phyloP scores from a whole-genome alignment of 208 protist genomes.

The Acanthamoeba healyi region DNA sequence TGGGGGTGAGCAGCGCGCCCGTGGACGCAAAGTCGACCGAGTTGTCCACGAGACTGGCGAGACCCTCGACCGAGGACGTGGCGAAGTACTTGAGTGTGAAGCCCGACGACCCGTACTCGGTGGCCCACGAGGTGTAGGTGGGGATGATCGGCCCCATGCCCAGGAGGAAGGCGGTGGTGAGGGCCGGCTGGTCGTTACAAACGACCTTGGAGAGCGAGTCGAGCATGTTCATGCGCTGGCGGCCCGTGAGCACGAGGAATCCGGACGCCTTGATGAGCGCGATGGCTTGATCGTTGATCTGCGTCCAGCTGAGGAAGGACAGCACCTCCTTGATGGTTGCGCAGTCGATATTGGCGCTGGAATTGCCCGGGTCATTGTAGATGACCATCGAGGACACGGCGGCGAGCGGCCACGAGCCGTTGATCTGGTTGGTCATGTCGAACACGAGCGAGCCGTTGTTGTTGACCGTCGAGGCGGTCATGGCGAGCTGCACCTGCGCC shows the following conservation, averaged over 20 bases:
- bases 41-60: not conserved
- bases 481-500: too few relatives aligned
- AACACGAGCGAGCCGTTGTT: not conserved
- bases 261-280: not conserved
- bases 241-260: not conserved
- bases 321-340: slow-evolving; percentile 1
- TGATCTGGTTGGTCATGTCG: not conserved
- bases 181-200: not conserved
- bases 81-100: slow-evolving; percentile 24
- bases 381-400: not conserved
- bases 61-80: not conserved
- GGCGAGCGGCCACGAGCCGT: not conserved
- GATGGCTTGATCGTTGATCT: slow-evolving; percentile 9
- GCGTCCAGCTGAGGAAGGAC: slow-evolving; percentile 14
- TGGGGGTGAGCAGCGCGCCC: not conserved
- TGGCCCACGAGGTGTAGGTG: slow-evolving; percentile 17
- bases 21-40: slow-evolving; percentile 3
- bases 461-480: not conserved
- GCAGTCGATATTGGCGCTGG: not conserved
- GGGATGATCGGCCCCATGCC: not conserved
- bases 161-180: not conserved
- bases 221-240: not conserved
- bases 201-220: not conserved
- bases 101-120: not conserved
- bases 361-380: too few relatives aligned